These are phyloP conservation scores for Penicillium soppii DNA, from an alignment of 495 filamentous ascomycete genomes.

Conservation along the genomic window DNA sequence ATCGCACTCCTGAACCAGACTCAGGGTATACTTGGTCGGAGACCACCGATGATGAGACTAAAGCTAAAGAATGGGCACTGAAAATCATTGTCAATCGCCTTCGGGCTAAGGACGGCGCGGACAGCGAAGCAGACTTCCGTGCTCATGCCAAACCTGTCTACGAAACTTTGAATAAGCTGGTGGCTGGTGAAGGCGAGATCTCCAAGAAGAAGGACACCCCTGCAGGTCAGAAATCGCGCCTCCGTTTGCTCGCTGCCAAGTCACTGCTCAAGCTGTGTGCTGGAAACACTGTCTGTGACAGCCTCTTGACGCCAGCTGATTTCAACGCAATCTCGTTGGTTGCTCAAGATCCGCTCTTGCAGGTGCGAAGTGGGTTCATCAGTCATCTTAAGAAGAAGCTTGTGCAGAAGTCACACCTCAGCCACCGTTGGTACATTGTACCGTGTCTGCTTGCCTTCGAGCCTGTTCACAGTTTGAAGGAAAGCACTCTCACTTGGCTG, in stretches of 20 bases:
- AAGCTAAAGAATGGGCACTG: slow-evolving; percentile 85
- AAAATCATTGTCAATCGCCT: slow-evolving; percentile 86
- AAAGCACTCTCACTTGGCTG: slow-evolving; percentile 82
- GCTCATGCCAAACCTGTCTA: slow-evolving; percentile 68
- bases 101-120: slow-evolving; percentile 58
- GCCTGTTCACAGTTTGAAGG: slow-evolving; percentile 64
- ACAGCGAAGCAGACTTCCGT: slow-evolving; percentile 56
- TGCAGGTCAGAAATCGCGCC: slow-evolving; percentile 65
- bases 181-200: slow-evolving; percentile 74
- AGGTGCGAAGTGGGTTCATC: slow-evolving; percentile 76
- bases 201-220: slow-evolving; percentile 74
- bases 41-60: slow-evolving; percentile 72
- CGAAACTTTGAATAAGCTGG: slow-evolving; percentile 70
- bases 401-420: slow-evolving; percentile 42
- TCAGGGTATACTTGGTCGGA: slow-evolving; percentile 65
- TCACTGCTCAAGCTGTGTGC: slow-evolving; percentile 79
- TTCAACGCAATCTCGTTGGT: slow-evolving; percentile 81
- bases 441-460: slow-evolving; percentile 91
- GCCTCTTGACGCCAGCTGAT: slow-evolving; percentile 63
- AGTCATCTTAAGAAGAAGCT: slow-evolving; percentile 84
- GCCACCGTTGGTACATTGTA: slow-evolving; percentile 77
- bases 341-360: slow-evolving; percentile 70
- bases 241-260: slow-evolving; percentile 80
- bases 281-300: slow-evolving; percentile 68
- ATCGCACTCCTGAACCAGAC: slow-evolving; percentile 53